Conservation (phyloP, 1,139 yeast genomes). For the Candida neerlandica region DNA sequence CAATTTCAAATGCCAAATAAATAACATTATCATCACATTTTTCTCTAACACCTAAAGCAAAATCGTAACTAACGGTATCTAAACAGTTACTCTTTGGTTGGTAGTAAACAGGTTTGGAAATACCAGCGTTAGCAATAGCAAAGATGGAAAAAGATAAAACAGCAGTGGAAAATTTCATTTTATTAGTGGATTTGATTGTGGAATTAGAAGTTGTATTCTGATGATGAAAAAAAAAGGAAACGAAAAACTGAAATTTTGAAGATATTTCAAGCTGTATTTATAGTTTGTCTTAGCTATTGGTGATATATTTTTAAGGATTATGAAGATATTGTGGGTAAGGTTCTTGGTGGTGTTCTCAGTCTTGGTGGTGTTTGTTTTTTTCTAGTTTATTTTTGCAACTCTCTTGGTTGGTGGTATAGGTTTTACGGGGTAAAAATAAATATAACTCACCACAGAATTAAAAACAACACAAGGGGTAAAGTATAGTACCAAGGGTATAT, state of each 20-base stretch:
- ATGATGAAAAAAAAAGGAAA: background rate
- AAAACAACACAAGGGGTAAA: too few species aligned
- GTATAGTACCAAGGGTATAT: too few species aligned
- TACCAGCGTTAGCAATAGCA: conserved; percentile 3
- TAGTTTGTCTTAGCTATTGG: background rate
- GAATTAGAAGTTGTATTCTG: background rate
- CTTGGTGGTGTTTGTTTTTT: too few species aligned
- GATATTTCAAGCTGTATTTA: background rate
- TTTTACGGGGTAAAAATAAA: too few species aligned
- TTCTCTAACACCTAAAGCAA: conserved; percentile 13
- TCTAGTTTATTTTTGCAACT: too few species aligned
- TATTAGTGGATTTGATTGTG: background rate
- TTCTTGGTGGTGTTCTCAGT: too few species aligned
- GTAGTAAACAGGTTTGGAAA: background rate
- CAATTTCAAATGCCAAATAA: conserved; percentile 9
- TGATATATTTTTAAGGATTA: too few species aligned
- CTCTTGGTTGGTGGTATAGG: too few species aligned
- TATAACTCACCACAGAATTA: too few species aligned
- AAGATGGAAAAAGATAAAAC: conserved; percentile 1
- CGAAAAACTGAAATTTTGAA: background rate
- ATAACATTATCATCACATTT: conserved; percentile 7
- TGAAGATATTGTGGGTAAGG: too few species aligned
- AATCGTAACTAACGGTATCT: conserved; percentile 8
- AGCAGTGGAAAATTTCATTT: conserved; percentile 5
- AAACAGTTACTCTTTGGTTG: conserved; percentile 1